phyloP scores from a whole-genome alignment of 768 basidiomycete species.

The Naganishia antarctica region DNA sequence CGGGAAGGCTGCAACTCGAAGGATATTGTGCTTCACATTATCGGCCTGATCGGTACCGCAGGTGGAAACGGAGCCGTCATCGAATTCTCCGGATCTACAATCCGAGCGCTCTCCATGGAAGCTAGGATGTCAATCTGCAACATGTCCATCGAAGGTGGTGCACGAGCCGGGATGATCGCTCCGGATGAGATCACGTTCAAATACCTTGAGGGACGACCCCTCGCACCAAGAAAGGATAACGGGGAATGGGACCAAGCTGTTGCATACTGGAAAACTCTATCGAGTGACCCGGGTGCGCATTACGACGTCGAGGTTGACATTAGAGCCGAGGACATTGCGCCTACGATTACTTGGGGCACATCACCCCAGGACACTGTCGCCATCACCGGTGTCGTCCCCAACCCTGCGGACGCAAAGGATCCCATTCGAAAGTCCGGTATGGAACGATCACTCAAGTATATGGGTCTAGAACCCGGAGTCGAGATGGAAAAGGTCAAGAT shows the following conservation, averaged over 20 bases:
- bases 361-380: slow-evolving; percentile 82
- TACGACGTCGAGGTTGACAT: slow-evolving; percentile 79
- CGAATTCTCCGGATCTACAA: slow-evolving; percentile 84
- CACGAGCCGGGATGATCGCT: slow-evolving; percentile 86
- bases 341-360: slow-evolving; percentile 89
- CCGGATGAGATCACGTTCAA: slow-evolving; percentile 81
- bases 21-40: slow-evolving; percentile 84
- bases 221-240: slow-evolving; percentile 59
- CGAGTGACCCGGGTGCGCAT: slow-evolving; percentile 72
- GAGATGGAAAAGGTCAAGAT: slow-evolving; percentile 72
- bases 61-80: slow-evolving; percentile 88
- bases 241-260: slow-evolving; percentile 80
- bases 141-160: slow-evolving; percentile 93
- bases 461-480: slow-evolving; percentile 75
- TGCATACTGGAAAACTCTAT: slow-evolving; percentile 76
- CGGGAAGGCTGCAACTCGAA: slow-evolving; percentile 76
- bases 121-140: slow-evolving; percentile 73
- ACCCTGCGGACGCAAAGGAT: slow-evolving; percentile 65
- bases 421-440: slow-evolving; percentile 64
- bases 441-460: slow-evolving; percentile 72
- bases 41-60: slow-evolving; percentile 86
- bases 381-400: slow-evolving; percentile 75
- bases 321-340: slow-evolving; percentile 75
- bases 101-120: slow-evolving; percentile 80
- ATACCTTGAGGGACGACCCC: slow-evolving; percentile 73